Conservation (phyloP, 129 eudicot genomes). For the Tanacetum coccineum region DNA sequence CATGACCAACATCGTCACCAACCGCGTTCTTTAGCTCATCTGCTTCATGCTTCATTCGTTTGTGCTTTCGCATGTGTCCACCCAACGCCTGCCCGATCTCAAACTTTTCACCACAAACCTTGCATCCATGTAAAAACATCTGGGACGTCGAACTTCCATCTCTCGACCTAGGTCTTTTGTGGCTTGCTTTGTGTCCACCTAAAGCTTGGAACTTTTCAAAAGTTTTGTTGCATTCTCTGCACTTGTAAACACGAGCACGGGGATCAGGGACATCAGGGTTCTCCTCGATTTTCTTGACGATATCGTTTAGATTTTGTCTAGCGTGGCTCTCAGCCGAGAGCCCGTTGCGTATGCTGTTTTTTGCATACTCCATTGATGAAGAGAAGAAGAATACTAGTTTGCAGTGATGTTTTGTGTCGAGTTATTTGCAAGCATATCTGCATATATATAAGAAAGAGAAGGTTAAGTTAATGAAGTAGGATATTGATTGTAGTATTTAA, state of each 20-base stretch:
- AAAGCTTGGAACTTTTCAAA: slow-evolving; percentile 50
- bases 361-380: no score
- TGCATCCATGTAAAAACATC: slow-evolving; percentile 45
- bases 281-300: no score
- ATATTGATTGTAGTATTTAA: no score
- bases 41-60: slow-evolving; percentile 16
- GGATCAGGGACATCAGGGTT: no score
- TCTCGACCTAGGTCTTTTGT: slow-evolving; percentile 29
- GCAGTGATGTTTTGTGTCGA: no score
- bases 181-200: slow-evolving; percentile 68
- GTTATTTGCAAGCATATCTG: no score
- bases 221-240: slow-evolving; percentile 41
- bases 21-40: background rate
- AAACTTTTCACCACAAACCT: slow-evolving; percentile 48
- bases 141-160: slow-evolving; percentile 12
- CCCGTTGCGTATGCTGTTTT: no score
- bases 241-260: background rate
- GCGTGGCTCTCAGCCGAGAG: no score
- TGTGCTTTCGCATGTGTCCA: slow-evolving; percentile 64
- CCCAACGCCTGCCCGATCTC: slow-evolving; percentile 60
- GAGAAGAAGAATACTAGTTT: no score
- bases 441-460: no score
- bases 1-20: slow-evolving; percentile 1
- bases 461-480: no score
- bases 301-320: no score